Evolutionary conservation across 352 stramenopile species (phyloP), one percentile per base, ranked within the genome.

Genomic region (Phytophthora ramorum): DNA sequence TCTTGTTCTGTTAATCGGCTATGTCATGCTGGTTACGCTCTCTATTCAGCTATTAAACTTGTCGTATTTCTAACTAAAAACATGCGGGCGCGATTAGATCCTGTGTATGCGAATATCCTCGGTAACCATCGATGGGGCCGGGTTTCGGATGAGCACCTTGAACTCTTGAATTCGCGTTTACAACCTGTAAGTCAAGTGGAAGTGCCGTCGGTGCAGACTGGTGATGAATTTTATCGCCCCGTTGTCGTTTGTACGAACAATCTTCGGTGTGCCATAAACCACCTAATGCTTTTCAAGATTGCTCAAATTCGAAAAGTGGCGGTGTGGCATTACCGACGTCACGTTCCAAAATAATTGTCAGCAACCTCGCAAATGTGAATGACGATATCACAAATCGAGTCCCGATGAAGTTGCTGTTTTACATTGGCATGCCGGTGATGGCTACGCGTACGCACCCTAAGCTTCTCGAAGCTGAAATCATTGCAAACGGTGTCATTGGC

Each of bases 41-140:
- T 72, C 0, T 79, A 79, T 32, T 10, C 26, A 3, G 13, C 34
- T 0, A 65, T 74, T 34, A 74, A 74, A 12, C 56, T 69, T 20
- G 66, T 74, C 0, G 66, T 74, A 0, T 74, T 74, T 43, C 13
- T 74, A 0, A 69, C 55, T 0, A 30, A 66, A 19, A 74, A 74
- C 16, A 69, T 74, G 66, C 14, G 59, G 8, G 47, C 61, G 10
- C 32, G 41, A 37, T 7, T 17, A 3, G 67, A 75, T 30, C 20
- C 40, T 0, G 14, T 34, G 2, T 75, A 67, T 24, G 57, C 50
- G 0, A 0, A 40, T 10, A 40, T 75, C 1, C 41, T 75, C 0
- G 17, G 40, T 8, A n/a, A 58, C 12, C 3, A 62, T 0, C n/a
- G 66, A 2, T 74, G 48, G 60, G 50, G 55, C 0, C 20, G 44